phyloP scores from a whole-genome alignment of 148 eudicot species.

The Vaccinium corymbosum region DNA sequence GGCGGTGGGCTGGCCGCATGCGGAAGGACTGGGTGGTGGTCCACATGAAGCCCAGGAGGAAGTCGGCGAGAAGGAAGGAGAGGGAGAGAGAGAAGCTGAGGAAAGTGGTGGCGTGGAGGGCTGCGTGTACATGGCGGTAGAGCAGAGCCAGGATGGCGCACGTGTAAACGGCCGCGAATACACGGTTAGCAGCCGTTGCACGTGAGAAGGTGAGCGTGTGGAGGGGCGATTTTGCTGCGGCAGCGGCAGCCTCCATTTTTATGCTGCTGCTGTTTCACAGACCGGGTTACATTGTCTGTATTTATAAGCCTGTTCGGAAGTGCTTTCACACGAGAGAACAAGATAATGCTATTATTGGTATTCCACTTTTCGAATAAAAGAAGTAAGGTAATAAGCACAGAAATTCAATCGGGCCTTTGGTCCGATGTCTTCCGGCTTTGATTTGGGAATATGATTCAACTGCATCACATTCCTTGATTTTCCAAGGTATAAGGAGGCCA shows the following conservation, averaged over 20 bases:
- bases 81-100: constrained; percentile 11
- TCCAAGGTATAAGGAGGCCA: too few species aligned
- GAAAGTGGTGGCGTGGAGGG: constrained; percentile 25
- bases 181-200: constrained; percentile 37
- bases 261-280: neutral
- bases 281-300: neutral
- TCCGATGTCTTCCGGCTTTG: too few species aligned
- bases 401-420: too few species aligned
- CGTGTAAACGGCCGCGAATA: constrained; percentile 42
- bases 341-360: too few species aligned
- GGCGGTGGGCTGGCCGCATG: constrained; percentile 44
- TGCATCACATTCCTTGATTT: too few species aligned
- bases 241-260: neutral
- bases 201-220: constrained; percentile 33
- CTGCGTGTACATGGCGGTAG: constrained; percentile 37
- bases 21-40: constrained; percentile 43
- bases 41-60: constrained; percentile 51
- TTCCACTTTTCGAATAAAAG: too few species aligned
- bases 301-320: too few species aligned
- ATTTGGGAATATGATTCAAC: too few species aligned
- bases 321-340: too few species aligned
- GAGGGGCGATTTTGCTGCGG: constrained; percentile 26
- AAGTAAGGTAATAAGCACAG: too few species aligned
- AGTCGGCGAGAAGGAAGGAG: constrained; percentile 41
- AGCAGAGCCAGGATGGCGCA: constrained; percentile 38